A percentile compares a stretch with the other conserved stretches of the same genome.
These are phyloP conservation scores for Fusarium nygamai DNA, from an alignment of 2,329 filamentous ascomycete species.

Conservation along the genomic window DNA sequence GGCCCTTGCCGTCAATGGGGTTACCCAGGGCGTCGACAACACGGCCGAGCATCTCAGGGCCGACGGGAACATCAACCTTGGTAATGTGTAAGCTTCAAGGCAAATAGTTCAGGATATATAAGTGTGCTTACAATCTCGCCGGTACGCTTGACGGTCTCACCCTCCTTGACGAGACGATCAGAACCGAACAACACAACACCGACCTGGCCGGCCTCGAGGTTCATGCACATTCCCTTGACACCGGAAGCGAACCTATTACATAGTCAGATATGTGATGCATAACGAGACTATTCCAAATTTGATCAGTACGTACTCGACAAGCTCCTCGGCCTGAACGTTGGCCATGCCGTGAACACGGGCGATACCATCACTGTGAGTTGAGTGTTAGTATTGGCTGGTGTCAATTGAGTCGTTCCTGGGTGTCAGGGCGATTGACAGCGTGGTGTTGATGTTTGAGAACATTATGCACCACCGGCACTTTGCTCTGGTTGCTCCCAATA, in stretches of 20 bases:
- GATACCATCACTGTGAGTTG: conserved; percentile 90
- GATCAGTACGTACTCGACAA: conserved; percentile 86
- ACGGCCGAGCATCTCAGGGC: conserved; percentile 92
- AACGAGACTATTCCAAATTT: conserved; percentile 4
- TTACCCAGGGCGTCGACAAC: conserved; percentile 98
- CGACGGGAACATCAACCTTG: conserved; percentile 96
- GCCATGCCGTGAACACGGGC: conserved; percentile 99
- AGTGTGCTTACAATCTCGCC: conserved; percentile 88
- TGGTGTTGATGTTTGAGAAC: conserved; percentile 13
- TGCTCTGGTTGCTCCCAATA: conserved; percentile 30
- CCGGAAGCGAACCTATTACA: conserved; percentile 89
- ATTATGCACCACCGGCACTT: conserved; percentile 23
- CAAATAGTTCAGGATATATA: neutral
- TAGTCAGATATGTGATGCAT: conserved; percentile 34
- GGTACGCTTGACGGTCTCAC: conserved; percentile 99
- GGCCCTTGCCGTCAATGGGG: conserved; percentile 99
- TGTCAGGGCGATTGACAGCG: conserved; percentile 12
- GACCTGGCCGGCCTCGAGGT: conserved; percentile 99
- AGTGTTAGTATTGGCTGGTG: conserved; percentile 42
- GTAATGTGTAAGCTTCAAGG: conserved; percentile 37
- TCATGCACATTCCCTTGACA: conserved; percentile 99
- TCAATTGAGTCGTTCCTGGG: conserved; percentile 31
- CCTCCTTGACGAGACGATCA: conserved; percentile 99
- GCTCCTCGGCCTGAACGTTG: conserved; percentile 99
- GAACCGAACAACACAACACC: conserved; percentile 99